Conservation (phyloP, 805 yeast genomes). For the Ogataea siamensis region DNA sequence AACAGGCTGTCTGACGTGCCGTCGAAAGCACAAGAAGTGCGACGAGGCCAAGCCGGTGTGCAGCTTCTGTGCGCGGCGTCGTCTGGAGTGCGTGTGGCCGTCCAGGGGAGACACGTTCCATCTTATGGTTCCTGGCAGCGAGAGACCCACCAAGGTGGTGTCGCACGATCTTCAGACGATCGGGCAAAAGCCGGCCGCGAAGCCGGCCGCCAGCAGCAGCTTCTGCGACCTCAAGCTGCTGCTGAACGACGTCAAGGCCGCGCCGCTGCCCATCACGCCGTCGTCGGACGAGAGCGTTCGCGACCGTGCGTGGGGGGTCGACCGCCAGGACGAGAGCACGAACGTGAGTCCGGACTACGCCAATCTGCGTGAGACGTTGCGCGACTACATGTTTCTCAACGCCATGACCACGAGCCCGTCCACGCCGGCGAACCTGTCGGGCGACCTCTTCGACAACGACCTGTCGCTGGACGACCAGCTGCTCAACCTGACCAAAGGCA, state of each 20-base stretch:
- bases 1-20: conserved; percentile 49
- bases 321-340: not conserved
- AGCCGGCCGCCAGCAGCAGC: conserved; percentile 4
- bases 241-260: conserved; percentile 14
- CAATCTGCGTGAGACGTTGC: conserved; percentile 32
- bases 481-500: conserved; percentile 14
- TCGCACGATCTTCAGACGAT: conserved; percentile 4
- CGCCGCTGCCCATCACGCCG: conserved; percentile 11
- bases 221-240: conserved; percentile 13
- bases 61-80: conserved; percentile 36
- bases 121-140: conserved; percentile 14
- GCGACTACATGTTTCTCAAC: conserved; percentile 42
- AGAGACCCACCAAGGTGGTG: conserved; percentile 6
- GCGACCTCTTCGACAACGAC: conserved; percentile 6
- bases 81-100: conserved; percentile 33
- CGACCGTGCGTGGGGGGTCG: not conserved
- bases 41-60: conserved; percentile 51
- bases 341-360: conserved; percentile 17
- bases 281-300: conserved; percentile 6
- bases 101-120: conserved; percentile 18
- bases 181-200: conserved; percentile 3
- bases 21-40: conserved; percentile 52
- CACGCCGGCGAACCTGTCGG: conserved; percentile 10
- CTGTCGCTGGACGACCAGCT: conserved; percentile 16
- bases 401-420: conserved; percentile 26